phyloP scores from a whole-genome alignment of 495 filamentous ascomycete genomes.

The Staphylotrichum longicolle region DNA sequence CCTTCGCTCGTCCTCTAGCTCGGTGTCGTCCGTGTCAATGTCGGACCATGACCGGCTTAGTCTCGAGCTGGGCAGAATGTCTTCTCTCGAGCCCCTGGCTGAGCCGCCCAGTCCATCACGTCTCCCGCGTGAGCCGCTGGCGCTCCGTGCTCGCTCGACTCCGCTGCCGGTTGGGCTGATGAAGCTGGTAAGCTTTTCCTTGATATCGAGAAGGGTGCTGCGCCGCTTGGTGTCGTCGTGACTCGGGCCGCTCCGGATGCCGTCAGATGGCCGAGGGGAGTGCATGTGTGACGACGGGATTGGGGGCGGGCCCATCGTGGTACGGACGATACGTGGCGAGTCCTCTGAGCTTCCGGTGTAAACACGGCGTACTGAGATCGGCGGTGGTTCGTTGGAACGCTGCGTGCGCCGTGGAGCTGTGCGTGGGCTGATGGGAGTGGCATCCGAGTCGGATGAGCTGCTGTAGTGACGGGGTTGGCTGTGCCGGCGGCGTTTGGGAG shows the following conservation, averaged over 20 bases:
- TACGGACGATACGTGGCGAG: constrained; percentile 21
- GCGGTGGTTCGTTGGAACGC: constrained; percentile 28
- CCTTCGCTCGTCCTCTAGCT: constrained; percentile 22
- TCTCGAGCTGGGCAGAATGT: constrained; percentile 19
- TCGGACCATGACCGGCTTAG: constrained; percentile 29
- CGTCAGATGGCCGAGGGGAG: constrained; percentile 13
- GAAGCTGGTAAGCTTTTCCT: constrained; percentile 28
- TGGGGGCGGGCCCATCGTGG: constrained; percentile 23
- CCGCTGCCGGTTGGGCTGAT: constrained; percentile 19
- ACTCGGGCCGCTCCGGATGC: neutral
- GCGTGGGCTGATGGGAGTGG: constrained; percentile 19
- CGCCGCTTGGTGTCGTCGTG: constrained; percentile 24
- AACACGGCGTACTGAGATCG: constrained; percentile 27
- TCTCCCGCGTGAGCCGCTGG: constrained; percentile 25
- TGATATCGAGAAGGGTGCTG: constrained; percentile 24
- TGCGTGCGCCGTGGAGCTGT: constrained; percentile 12
- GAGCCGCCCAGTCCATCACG: constrained; percentile 21
- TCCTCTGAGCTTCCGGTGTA: constrained; percentile 25
- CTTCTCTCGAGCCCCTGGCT: constrained; percentile 15
- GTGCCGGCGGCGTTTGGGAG: constrained; percentile 24
- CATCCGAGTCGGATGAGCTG: constrained; percentile 29
- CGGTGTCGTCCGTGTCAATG: constrained; percentile 25
- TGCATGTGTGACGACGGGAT: constrained; percentile 19
- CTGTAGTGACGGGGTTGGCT: constrained; percentile 33
- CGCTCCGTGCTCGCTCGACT: constrained; percentile 26